Evolutionary conservation across 805 yeast species (phyloP).

Genomic region (Lipomyces sp.): DNA sequence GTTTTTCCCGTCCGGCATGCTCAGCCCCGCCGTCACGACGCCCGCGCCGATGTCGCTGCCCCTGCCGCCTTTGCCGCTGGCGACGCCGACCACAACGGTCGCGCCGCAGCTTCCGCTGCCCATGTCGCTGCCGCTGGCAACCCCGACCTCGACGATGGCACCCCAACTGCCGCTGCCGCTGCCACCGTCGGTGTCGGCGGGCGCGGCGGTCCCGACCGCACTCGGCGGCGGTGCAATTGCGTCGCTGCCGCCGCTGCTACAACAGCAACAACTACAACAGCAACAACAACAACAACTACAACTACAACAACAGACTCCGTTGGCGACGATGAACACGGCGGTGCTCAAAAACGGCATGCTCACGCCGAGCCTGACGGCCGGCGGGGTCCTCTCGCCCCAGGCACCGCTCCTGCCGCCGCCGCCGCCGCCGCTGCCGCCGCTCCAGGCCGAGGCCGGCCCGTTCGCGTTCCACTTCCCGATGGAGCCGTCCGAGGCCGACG

Average conservation of each 20-base stretch:
- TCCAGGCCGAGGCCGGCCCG: constrained; percentile 14
- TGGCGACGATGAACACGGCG: no score
- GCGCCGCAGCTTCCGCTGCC: background rate
- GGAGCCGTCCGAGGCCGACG: constrained; percentile 54
- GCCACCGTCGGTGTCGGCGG: constrained; percentile 17
- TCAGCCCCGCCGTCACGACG: constrained; percentile 6
- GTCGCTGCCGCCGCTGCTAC: no score
- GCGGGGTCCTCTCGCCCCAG: no score
- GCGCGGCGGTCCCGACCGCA: constrained; percentile 15
- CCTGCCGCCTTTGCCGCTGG: background rate
- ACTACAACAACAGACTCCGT: no score
- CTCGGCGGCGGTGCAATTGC: no score
- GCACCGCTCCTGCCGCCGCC: constrained; percentile 5
- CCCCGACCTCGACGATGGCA: no score
- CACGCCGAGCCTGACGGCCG: no score
- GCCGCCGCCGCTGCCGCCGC: constrained; percentile 15
- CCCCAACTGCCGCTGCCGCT: constrained; percentile 4
- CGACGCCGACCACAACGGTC: background rate
- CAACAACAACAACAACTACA: no score
- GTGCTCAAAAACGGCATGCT: no score
- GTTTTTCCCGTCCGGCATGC: constrained; percentile 7
- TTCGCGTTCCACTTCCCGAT: constrained; percentile 22
- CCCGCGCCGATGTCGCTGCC: background rate
- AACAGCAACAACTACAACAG: no score
- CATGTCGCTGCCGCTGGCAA: no score